Evolutionary conservation across 106 monocot species (phyloP).

Genomic region (Dioscorea zingiberensis): DNA sequence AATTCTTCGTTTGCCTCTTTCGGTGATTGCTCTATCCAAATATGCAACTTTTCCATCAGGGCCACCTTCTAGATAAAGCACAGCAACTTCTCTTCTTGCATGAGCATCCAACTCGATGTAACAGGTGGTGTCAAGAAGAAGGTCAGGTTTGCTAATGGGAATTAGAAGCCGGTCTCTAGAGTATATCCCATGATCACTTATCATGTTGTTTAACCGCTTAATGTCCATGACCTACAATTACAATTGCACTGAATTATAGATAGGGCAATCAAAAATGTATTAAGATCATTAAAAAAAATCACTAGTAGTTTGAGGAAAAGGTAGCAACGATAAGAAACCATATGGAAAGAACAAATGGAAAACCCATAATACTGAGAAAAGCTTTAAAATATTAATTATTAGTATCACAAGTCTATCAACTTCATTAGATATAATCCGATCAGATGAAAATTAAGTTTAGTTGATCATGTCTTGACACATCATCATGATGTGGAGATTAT

Average conservation of each 20-base stretch:
- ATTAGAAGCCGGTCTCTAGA: slow-evolving; percentile 83
- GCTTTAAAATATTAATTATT: background rate
- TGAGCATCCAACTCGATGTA: slow-evolving; percentile 76
- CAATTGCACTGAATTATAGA: background rate
- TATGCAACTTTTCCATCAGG: slow-evolving; percentile 19
- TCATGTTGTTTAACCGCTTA: slow-evolving; percentile 92
- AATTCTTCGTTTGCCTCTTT: slow-evolving; percentile 40
- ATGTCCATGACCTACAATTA: slow-evolving; percentile 74
- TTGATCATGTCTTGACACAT: no score
- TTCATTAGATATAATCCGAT: background rate
- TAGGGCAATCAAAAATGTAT: no score
- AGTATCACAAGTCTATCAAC: background rate
- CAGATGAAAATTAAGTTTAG: no score
- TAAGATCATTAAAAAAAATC: background rate
- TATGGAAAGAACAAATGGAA: background rate
- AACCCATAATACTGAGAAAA: background rate
- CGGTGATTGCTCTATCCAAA: slow-evolving; percentile 2
- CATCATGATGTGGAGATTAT: no score
- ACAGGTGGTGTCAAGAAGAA: slow-evolving; percentile 59
- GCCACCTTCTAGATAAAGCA: slow-evolving; percentile 59
- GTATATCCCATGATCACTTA: slow-evolving; percentile 96
- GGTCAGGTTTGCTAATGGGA: slow-evolving; percentile 54
- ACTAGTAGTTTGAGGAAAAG: background rate
- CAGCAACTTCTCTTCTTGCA: slow-evolving; percentile 89
- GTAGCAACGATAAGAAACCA: background rate